Percentiles rank a stretch among this genome's conserved stretches.
Conservation (phyloP, 805 yeast genomes). For the Wickerhamomyces hampshirensis region DNA sequence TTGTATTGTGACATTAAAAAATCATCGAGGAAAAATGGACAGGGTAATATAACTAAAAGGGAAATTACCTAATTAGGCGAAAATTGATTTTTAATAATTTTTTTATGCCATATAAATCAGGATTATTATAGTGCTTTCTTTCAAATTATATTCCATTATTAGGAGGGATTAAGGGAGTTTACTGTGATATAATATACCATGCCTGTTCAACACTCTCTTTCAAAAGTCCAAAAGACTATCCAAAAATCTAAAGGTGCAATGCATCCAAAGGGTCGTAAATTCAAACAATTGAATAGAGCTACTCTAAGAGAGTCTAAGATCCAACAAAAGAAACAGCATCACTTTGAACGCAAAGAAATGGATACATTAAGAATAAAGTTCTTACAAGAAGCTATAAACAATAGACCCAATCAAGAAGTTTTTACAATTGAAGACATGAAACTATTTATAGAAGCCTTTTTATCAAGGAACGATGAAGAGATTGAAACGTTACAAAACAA, state of each 20-base stretch:
- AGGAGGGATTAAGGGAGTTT: too few species aligned
- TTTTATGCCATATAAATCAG: too few species aligned
- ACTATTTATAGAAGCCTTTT: slow-evolving; percentile 53
- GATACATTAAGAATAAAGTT: slow-evolving; percentile 55
- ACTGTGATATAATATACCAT: too few species aligned
- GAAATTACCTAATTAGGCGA: slow-evolving; percentile 2
- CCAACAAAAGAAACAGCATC: slow-evolving; percentile 50
- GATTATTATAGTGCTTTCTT: too few species aligned
- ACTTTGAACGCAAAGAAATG: slow-evolving; percentile 52
- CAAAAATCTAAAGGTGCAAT: slow-evolving; percentile 50
- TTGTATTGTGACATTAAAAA: too few species aligned
- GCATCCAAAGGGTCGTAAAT: slow-evolving; percentile 89
- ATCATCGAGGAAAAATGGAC: not conserved
- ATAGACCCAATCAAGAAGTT: slow-evolving; percentile 33
- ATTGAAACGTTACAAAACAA: slow-evolving; percentile 51
- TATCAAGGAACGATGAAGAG: slow-evolving; percentile 73
- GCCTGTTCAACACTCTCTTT: slow-evolving; percentile 67
- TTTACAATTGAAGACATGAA: slow-evolving; percentile 59
- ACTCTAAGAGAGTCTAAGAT: slow-evolving; percentile 76
- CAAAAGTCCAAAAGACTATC: slow-evolving; percentile 59
- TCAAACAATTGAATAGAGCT: slow-evolving; percentile 81
- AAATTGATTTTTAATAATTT: too few species aligned
- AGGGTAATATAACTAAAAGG: not conserved
- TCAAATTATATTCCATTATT: too few species aligned
- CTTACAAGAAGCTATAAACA: slow-evolving; percentile 52